Conservation (phyloP, 2,329 filamentous ascomycete species). For the Emericellopsis atlantica region DNA sequence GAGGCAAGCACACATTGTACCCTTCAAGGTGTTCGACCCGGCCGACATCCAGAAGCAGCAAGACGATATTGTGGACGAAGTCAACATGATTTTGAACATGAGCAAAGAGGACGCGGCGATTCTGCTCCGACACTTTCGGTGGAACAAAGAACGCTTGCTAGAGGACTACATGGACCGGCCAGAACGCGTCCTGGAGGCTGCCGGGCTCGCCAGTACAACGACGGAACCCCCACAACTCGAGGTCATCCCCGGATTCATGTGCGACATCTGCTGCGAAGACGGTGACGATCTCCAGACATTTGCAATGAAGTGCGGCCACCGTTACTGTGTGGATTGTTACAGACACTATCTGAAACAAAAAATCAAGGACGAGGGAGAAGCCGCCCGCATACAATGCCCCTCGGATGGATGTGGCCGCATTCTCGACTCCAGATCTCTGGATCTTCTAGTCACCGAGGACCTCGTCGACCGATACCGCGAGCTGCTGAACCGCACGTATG, state of each 20-base stretch:
- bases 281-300: slow-evolving; percentile 66
- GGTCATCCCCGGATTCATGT: slow-evolving; percentile 63
- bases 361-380: slow-evolving; percentile 90
- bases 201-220: slow-evolving; percentile 62
- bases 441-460: slow-evolving; percentile 54
- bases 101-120: slow-evolving; percentile 85
- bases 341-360: slow-evolving; percentile 84
- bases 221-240: slow-evolving; percentile 54
- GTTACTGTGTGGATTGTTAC: slow-evolving; percentile 90
- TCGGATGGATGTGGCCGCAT: slow-evolving; percentile 78
- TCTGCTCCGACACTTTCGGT: slow-evolving; percentile 74
- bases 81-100: slow-evolving; percentile 82
- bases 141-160: slow-evolving; percentile 93
- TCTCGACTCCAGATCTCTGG: slow-evolving; percentile 79
- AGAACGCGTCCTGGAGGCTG: slow-evolving; percentile 67
- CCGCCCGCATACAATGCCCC: slow-evolving; percentile 87
- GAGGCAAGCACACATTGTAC: slow-evolving; percentile 68
- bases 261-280: slow-evolving; percentile 95
- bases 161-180: slow-evolving; percentile 93
- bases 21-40: slow-evolving; percentile 71
- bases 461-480: slow-evolving; percentile 59
- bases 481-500: slow-evolving; percentile 84
- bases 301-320: slow-evolving; percentile 87
- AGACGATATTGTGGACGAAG: slow-evolving; percentile 74
- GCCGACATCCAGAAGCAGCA: slow-evolving; percentile 76